Percentiles rank a stretch among this genome's conserved stretches.
Conservation (phyloP, 2,329 filamentous ascomycete species). For the Colletotrichum lini region DNA sequence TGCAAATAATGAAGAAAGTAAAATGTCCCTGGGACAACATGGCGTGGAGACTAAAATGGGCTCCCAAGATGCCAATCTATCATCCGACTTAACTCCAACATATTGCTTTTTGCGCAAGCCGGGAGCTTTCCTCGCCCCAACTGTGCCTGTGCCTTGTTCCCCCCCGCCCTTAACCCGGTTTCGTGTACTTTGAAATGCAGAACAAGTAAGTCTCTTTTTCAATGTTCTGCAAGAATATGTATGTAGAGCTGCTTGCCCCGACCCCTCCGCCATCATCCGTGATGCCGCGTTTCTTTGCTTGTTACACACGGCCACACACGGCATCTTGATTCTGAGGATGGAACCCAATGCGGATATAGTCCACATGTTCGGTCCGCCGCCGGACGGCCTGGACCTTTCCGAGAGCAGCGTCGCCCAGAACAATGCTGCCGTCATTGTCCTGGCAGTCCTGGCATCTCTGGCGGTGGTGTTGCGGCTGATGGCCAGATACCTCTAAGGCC, state of each 20-base stretch:
- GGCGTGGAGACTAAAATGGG: not conserved
- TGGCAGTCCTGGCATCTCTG: constrained; percentile 11
- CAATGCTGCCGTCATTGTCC: constrained; percentile 28
- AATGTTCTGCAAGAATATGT: not conserved
- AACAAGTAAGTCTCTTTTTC: not conserved
- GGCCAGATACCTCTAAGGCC: constrained; percentile 25
- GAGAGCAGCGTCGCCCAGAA: constrained; percentile 27
- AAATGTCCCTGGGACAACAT: not conserved
- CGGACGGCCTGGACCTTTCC: constrained; percentile 16
- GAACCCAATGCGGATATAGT: constrained; percentile 13
- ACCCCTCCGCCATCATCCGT: not conserved
- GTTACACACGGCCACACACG: not conserved
- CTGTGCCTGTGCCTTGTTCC: not conserved
- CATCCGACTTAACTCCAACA: not conserved
- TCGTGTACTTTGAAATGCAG: not conserved
- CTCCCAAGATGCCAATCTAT: not conserved
- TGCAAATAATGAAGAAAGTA: not conserved
- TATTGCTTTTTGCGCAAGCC: not conserved
- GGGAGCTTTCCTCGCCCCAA: not conserved
- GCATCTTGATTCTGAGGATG: not conserved
- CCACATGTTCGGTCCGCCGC: constrained; percentile 18
- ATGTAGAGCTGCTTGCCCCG: not conserved
- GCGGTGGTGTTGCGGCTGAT: constrained; percentile 26
- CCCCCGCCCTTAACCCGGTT: not conserved
- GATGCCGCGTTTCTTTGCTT: no score